Base-by-base conservation (phyloP, 306 rosid species). In the Luffa acutangula region DNA sequence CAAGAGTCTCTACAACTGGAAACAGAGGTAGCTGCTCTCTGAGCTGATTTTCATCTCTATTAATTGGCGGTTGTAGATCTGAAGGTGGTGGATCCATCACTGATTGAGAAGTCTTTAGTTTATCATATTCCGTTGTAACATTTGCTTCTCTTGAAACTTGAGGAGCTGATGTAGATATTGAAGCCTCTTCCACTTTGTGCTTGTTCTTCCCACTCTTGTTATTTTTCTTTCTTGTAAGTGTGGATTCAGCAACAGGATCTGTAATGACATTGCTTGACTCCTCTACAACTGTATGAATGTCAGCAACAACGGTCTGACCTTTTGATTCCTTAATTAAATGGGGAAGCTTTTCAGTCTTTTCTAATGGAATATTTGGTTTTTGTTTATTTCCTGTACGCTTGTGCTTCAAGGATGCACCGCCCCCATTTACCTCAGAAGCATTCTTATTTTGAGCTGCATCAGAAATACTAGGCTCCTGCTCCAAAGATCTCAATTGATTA, bases 141-240 rank as follows among this genome's bases (percentile, higher is more conserved):
- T 58, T 71, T 25, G 86, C 76, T 78, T 87, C 96, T 81, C 87
- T 87, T 59, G 90, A 83, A n/a, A 76, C 34, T 49, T 77, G 78
- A 12, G 80, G 79, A 76, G 85, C 80, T 58, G 65, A 25, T 60
- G 89, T 78, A 76, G 84, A 82, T 42, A 75, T 48, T 41, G 84
- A 85, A 75, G 80, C 69, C 49, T 80, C 90, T 42, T 93, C 97
- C 60, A 83, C 82, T 83, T 83, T 91, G 67, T 86, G 91, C 87
- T 88, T 92, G 85, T 80, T 88, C 90, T 82, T 95, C 45, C 82
- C 85, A 88, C 52, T 90, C 88, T 86, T 86, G 80, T 46, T 84
- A 84, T 82, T 83, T 85, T 90, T 95, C 93, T 84, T 93, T 91
- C 89, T 90, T 66, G 81, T 83, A 78, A 85, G 82, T 49, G 80